Conservation (phyloP, 2,329 filamentous ascomycete genomes). For the Dactylellina cionopaga region DNA sequence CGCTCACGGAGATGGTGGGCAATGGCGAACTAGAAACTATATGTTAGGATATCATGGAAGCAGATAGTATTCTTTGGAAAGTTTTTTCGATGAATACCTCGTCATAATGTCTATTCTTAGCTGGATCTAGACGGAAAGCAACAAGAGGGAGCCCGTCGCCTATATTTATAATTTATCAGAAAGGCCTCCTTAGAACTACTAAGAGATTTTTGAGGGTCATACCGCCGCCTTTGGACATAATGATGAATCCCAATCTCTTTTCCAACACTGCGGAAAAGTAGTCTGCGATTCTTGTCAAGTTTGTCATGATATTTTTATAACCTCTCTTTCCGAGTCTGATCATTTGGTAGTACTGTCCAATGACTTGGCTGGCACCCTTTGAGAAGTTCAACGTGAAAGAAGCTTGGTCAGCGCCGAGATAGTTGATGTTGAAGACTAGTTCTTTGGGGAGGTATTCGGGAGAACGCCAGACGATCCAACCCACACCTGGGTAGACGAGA, state of each 20-base stretch:
- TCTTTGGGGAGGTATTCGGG: constrained; percentile 86
- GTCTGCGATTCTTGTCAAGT: constrained; percentile 88
- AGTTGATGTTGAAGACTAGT: constrained; percentile 99
- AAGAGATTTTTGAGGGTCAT: background rate
- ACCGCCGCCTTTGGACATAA: constrained; percentile 84
- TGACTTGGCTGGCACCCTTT: constrained; percentile 92
- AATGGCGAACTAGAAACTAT: constrained; percentile 75
- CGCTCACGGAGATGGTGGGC: constrained; percentile 87
- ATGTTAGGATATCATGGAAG: background rate
- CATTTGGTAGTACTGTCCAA: constrained; percentile 96
- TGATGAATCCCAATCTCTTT: constrained; percentile 77
- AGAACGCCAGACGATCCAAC: constrained; percentile 90
- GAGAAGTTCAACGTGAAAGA: constrained; percentile 98
- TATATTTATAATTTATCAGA: background rate
- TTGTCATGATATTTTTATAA: constrained; percentile 92
- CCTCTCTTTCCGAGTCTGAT: constrained; percentile 93
- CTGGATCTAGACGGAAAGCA: constrained; percentile 79
- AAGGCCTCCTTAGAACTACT: background rate
- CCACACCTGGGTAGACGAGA: constrained; percentile 86
- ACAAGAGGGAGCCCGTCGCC: constrained; percentile 83
- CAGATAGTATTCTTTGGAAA: background rate
- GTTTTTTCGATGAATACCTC: constrained; percentile 62
- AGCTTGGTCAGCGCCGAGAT: constrained; percentile 92
- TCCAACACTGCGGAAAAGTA: constrained; percentile 80
- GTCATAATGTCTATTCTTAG: constrained; percentile 66